These are phyloP conservation scores for Podosphaera leucotricha DNA, from an alignment of 2,329 filamentous ascomycete genomes.

Conservation along the genomic window DNA sequence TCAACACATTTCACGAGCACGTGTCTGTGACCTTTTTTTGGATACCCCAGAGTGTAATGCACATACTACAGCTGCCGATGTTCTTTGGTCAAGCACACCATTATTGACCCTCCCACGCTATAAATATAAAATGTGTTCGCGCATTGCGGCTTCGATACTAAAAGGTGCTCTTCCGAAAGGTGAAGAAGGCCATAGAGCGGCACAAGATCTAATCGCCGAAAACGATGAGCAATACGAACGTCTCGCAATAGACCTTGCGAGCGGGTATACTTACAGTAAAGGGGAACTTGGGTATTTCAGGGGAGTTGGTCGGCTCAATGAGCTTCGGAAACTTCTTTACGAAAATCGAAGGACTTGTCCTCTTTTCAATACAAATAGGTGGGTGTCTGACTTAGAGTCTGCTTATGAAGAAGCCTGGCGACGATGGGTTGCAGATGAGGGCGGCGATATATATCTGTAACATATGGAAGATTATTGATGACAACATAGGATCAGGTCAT, in stretches of 20 bases:
- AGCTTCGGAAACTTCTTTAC: slow-evolving; percentile 63
- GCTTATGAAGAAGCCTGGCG: slow-evolving; percentile 79
- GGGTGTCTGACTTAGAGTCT: slow-evolving; percentile 72
- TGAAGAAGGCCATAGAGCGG: slow-evolving; percentile 40
- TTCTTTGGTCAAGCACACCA: slow-evolving; percentile 89
- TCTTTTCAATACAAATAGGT: slow-evolving; percentile 74
- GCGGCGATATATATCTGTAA: slow-evolving; percentile 73
- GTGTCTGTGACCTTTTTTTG: slow-evolving; percentile 82
- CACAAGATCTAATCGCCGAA: slow-evolving; percentile 50
- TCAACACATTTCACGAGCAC: slow-evolving; percentile 75
- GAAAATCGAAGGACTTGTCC: slow-evolving; percentile 65
- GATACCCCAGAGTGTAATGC: slow-evolving; percentile 97
- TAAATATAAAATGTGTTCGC: slow-evolving; percentile 95
- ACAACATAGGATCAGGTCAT: too few relatives aligned
- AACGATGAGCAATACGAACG: slow-evolving; percentile 71
- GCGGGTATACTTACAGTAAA: slow-evolving; percentile 33
- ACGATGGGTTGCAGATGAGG: slow-evolving; percentile 62
- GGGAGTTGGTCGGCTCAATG: slow-evolving; percentile 45
- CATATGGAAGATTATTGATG: background rate
- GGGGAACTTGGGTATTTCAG: slow-evolving; percentile 23
- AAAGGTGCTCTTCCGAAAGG: slow-evolving; percentile 63
- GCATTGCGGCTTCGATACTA: slow-evolving; percentile 90
- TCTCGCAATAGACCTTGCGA: slow-evolving; percentile 44
- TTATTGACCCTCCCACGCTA: slow-evolving; percentile 77
- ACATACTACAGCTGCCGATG: slow-evolving; percentile 88